Base-by-base conservation (phyloP, 2,329 filamentous ascomycete species). In the Phaeosphaeriaceae sp. region DNA sequence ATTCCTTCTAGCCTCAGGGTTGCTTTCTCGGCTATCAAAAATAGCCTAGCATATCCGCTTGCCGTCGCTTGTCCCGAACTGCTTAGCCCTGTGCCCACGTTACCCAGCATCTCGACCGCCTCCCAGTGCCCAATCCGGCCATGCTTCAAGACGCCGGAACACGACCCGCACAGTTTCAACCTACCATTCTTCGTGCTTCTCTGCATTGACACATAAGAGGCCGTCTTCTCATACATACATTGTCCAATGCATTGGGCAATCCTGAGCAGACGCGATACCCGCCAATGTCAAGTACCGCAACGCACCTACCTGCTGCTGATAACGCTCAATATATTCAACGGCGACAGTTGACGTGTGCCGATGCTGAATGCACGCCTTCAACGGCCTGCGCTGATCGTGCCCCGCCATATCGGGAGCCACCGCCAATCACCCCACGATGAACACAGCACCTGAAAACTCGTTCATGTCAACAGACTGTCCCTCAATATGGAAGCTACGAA, bases 401-500 rank as follows among this genome's bases (percentile, higher is more conserved):
- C 31, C 31, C 31, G 31, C 31, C 31, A 13, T 36, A 5, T 36
- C 22, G 42, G 42, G 10, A 20, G 21, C 20, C 42, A 19, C n/a
- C 33, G 46, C 53, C 47, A 49, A 50, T 50, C 53, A 46, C 40
- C n/a, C n/a, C 19, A 27, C 20, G 11, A 15, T 45, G 24, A 24
- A 36, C 33, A 50, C 47, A 24, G 47, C 20, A 54, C 42, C n/a
- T 31, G 60, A 63, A 67, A 63, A 66, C 48, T 59, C 60, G 64
- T 67, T 65, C 60, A 62, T 58, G 56, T 60, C 66, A 68, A 65
- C 54, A 50, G 57, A 63, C 53, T 41, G 22, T 48, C 44, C 21
- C 40, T 41, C 44, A 47, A 49, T 27, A 53, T 25, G 7, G 51
- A 51, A 48, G 10, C 21, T 22, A 21, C 21, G 9, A 47, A 25